Conservation (phyloP, 2,329 filamentous ascomycete genomes). For the Immersiporthe knoxdaviesiana region DNA sequence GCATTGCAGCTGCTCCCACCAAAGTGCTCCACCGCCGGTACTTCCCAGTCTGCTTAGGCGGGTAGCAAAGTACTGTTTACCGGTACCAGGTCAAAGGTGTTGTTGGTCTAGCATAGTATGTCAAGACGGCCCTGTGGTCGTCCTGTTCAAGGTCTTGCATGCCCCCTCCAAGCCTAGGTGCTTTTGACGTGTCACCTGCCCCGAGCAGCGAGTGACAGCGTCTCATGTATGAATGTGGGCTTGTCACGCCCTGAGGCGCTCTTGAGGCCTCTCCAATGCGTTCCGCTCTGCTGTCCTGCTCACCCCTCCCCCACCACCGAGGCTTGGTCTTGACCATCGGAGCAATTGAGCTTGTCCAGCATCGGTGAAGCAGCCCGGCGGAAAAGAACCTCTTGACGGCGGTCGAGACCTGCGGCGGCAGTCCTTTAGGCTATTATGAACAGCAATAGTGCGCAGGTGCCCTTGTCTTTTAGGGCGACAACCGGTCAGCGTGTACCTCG, state of each 20-base stretch:
- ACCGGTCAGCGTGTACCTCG: background rate
- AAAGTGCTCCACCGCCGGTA: background rate
- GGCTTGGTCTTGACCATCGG: background rate
- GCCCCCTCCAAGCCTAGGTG: background rate
- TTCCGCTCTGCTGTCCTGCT: background rate
- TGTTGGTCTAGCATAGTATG: background rate
- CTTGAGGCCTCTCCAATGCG: background rate
- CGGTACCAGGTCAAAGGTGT: background rate
- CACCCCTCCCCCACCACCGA: background rate
- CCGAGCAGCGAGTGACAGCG: background rate
- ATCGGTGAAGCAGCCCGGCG: background rate
- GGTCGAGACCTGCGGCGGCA: background rate
- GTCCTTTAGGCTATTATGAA: constrained; percentile 12
- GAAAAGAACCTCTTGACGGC: background rate
- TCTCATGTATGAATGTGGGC: background rate
- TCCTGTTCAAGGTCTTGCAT: background rate
- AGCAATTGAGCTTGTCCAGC: background rate
- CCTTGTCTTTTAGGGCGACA: background rate
- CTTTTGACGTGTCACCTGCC: background rate
- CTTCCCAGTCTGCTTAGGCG: background rate
- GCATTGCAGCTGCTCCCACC: background rate
- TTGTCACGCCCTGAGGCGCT: background rate
- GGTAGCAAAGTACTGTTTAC: background rate
- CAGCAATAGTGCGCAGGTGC: background rate
- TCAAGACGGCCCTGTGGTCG: background rate